phyloP scores from a whole-genome alignment of 2,329 filamentous ascomycete genomes.

The Cercospora janseana region DNA sequence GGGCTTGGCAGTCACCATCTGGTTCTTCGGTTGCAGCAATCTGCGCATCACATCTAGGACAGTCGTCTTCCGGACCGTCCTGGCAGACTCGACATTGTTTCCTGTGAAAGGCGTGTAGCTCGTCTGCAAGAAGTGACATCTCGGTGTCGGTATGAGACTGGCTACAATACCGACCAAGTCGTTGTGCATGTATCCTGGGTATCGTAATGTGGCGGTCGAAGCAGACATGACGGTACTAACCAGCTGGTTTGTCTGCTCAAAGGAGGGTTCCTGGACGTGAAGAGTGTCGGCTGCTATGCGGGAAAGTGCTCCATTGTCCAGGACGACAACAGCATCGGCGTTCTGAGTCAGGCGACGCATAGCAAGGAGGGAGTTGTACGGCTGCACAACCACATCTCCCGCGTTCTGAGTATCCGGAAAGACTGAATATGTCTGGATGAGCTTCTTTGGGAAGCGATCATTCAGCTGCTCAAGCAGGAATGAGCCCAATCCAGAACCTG shows the following conservation, averaged over 20 bases:
- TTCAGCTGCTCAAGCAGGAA: constrained; percentile 94
- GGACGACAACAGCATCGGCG: constrained; percentile 93
- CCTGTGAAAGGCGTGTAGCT: constrained; percentile 97
- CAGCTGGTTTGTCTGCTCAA: constrained; percentile 95
- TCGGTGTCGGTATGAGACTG: constrained; percentile 90
- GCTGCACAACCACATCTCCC: constrained; percentile 91
- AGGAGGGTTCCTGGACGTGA: constrained; percentile 92
- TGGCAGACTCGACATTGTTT: constrained; percentile 92
- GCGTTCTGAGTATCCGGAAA: constrained; percentile 89
- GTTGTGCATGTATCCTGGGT: constrained; percentile 99
- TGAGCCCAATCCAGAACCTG: constrained; percentile 90
- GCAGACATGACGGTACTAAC: constrained; percentile 98
- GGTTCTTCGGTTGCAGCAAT: constrained; percentile 93
- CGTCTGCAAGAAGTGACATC: constrained; percentile 97
- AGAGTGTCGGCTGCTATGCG: constrained; percentile 91
- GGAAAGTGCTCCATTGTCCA: constrained; percentile 92
- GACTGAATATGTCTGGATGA: constrained; percentile 98
- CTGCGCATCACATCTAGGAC: constrained; percentile 97
- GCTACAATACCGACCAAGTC: constrained; percentile 96
- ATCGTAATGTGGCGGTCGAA: constrained; percentile 91
- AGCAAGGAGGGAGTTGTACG: constrained; percentile 93
- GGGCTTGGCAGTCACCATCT: constrained; percentile 95
- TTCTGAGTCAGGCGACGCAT: constrained; percentile 92
- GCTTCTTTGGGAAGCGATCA: constrained; percentile 96
- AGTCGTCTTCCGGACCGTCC: constrained; percentile 96